Base-by-base conservation (phyloP, 116 monocot genomes). In the Cymodocea nodosa region DNA sequence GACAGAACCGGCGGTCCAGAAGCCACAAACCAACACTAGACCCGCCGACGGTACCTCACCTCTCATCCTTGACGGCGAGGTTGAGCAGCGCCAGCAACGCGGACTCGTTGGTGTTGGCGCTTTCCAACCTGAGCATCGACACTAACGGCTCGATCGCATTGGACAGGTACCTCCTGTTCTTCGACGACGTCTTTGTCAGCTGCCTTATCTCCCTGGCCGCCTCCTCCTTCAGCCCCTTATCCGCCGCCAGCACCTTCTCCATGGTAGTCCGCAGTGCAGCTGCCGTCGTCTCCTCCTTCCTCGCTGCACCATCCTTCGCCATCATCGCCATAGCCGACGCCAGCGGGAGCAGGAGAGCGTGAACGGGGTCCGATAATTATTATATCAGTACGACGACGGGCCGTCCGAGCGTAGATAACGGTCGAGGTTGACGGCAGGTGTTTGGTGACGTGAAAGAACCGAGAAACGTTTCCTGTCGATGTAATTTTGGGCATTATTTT, bases 1-100 rank as follows among this genome's bases (percentile, higher is more conserved):
- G n/a, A n/a, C n/a, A n/a, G n/a, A n/a, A n/a, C n/a, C 16, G 16
- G 24, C 23, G 51, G 12, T 19, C 58, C 58, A 58, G 9, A 44
- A 44, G 12, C 44, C 17, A 24, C 50, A 51, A 18, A 16, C 4
- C 18, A 14, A 0, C 20, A 4, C 23, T 7, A 64, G 10, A 50
- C 50, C 12, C 0, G 19, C n/a, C 24, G 15, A 16, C 15, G 30
- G 30, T 30, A 30, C 15, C 23, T 51, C 51, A 92, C 92, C 82
- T 83, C 52, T 92, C 85, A 56, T 92, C 85, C 75, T 77, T 87
- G 52, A 84, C 87, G 50, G 92, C 92, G 64, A 92, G 92, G 63
- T 87, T 92, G 22, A 92, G 74, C 39, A 87, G 80, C 6, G 87
- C 92, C 19, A 85, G 80, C 65, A 92, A 67, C 17, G 91, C 81